Evolutionary conservation across 805 yeast species (phyloP).

Genomic region (Zygoascus flipseniorum): DNA sequence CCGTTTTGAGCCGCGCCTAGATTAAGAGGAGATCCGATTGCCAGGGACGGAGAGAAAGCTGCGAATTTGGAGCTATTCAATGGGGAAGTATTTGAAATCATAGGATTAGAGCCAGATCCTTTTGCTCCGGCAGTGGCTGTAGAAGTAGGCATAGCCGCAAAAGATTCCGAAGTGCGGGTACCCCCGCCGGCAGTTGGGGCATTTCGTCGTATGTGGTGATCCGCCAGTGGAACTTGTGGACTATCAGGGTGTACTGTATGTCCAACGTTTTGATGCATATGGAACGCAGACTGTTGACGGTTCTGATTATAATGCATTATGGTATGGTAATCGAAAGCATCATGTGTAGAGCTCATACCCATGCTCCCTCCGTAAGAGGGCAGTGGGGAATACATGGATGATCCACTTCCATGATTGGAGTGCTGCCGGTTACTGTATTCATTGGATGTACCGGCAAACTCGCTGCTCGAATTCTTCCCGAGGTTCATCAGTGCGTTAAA

Average conservation of each 20-base stretch:
- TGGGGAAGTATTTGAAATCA: neutral
- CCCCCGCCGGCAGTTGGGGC: neutral
- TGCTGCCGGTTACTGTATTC: neutral
- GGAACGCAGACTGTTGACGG: neutral
- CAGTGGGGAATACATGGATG: neutral
- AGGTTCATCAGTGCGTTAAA: neutral
- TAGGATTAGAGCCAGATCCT: neutral
- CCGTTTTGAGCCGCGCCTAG: neutral
- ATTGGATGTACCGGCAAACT: neutral
- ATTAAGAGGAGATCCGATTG: neutral
- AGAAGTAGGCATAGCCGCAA: neutral
- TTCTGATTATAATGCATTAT: neutral
- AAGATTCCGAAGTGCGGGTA: neutral
- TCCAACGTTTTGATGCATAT: neutral
- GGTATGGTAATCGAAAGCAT: neutral
- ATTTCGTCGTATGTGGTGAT: neutral
- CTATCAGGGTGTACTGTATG: neutral
- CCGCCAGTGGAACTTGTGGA: neutral
- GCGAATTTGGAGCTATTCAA: neutral
- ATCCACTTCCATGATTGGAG: neutral
- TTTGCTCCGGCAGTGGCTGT: neutral
- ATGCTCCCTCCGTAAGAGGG: neutral
- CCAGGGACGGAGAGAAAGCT: neutral
- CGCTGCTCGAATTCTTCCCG: neutral
- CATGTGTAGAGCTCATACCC: neutral